These are phyloP conservation scores for Sparassis latifolia DNA, from an alignment of 1,284 basidiomycete species.

Conservation along the genomic window DNA sequence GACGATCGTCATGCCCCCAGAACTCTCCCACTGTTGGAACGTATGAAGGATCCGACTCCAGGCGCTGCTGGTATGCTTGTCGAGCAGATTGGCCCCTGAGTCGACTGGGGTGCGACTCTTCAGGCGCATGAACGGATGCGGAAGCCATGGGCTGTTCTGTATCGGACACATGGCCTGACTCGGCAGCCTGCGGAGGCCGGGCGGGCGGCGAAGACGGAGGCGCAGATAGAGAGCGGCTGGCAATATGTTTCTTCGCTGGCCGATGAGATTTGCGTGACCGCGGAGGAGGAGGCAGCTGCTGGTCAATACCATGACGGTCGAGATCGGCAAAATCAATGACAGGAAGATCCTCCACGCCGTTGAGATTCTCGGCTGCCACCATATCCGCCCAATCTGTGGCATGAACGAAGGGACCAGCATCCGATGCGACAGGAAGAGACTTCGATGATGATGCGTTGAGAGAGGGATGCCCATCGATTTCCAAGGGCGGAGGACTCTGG, in stretches of 20 bases:
- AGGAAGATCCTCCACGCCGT: slow-evolving; percentile 56
- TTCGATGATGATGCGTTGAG: slow-evolving; percentile 22
- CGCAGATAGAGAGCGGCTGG: slow-evolving; percentile 15
- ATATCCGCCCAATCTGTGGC: slow-evolving; percentile 72
- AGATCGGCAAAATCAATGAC: slow-evolving; percentile 77
- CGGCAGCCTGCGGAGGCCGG: slow-evolving; percentile 3
- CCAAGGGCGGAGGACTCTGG: slow-evolving; percentile 44
- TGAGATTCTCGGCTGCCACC: slow-evolving; percentile 63
- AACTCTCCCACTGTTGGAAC: slow-evolving; percentile 84
- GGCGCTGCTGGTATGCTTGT: slow-evolving; percentile 70
- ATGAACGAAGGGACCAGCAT: slow-evolving; percentile 45
- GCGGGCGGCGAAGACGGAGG: slow-evolving; percentile 15
- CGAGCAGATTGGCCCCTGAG: slow-evolving; percentile 53
- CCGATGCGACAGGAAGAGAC: slow-evolving; percentile 3
- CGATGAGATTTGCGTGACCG: slow-evolving; percentile 23
- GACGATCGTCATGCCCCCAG: slow-evolving; percentile 87
- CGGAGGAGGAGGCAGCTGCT: slow-evolving; percentile 13
- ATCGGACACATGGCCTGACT: slow-evolving; percentile 6
- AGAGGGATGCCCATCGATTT: slow-evolving; percentile 26
- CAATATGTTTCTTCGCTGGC: slow-evolving; percentile 15
- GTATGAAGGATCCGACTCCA: slow-evolving; percentile 78
- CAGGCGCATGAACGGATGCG: slow-evolving; percentile 11
- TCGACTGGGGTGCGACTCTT: slow-evolving; percentile 23
- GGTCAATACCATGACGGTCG: slow-evolving; percentile 20
- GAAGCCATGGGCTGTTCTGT: slow-evolving; percentile 25